Conservation (phyloP, 2,329 filamentous ascomycete species). For the Colletotrichum higginsianum region DNA sequence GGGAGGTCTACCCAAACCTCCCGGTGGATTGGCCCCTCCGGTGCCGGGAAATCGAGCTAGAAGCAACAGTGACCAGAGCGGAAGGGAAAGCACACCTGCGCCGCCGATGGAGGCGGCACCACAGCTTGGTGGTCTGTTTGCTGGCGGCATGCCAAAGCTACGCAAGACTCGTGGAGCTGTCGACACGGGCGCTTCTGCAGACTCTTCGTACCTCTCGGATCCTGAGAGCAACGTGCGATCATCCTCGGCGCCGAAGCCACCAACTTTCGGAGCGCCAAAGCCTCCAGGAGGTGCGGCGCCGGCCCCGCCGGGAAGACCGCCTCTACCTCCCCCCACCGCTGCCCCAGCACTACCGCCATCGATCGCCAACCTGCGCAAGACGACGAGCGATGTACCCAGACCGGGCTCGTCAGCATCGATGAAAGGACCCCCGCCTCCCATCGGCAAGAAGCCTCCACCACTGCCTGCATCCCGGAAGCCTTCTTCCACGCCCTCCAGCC, state of each 20-base stretch:
- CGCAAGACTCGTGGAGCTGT: slow-evolving; percentile 88
- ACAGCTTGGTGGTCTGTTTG: slow-evolving; percentile 90
- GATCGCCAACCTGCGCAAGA: slow-evolving; percentile 74
- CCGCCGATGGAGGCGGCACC: slow-evolving; percentile 73
- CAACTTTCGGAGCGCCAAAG: slow-evolving; percentile 68
- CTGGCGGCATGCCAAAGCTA: slow-evolving; percentile 95
- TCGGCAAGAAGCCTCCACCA: slow-evolving; percentile 82
- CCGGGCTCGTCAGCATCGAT: slow-evolving; percentile 74
- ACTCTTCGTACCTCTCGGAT: slow-evolving; percentile 85
- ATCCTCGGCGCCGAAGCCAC: slow-evolving; percentile 67
- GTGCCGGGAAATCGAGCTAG: slow-evolving; percentile 79
- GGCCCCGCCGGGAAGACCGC: slow-evolving; percentile 69
- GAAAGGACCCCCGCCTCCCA: slow-evolving; percentile 81
- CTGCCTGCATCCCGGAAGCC: slow-evolving; percentile 74
- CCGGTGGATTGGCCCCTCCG: slow-evolving; percentile 79
- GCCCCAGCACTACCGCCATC: slow-evolving; percentile 66
- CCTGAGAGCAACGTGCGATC: slow-evolving; percentile 71
- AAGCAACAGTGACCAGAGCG: slow-evolving; percentile 85
- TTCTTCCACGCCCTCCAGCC: slow-evolving; percentile 55
- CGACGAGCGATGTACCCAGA: slow-evolving; percentile 63
- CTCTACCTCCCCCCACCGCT: slow-evolving; percentile 58
- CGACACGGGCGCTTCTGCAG: slow-evolving; percentile 73
- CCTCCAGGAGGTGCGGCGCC: slow-evolving; percentile 74
- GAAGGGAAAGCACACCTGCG: slow-evolving; percentile 58
- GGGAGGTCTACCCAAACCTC: slow-evolving; percentile 61